Conservation (phyloP, 2,329 filamentous ascomycete species). For the Setomelanomma holmii region DNA sequence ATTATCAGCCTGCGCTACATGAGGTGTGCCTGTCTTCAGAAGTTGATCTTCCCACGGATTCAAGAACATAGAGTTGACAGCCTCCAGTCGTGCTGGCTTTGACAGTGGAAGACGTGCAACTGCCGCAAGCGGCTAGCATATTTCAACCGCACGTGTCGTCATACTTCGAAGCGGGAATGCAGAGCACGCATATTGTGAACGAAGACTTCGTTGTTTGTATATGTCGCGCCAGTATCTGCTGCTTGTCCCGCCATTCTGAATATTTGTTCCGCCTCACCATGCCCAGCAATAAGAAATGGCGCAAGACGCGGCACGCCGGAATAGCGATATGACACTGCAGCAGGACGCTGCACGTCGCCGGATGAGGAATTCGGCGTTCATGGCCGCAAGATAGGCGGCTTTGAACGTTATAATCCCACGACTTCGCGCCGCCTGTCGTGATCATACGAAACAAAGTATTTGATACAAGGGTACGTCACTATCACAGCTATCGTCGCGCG, state of each 20-base stretch:
- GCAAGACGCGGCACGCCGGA: slow-evolving; percentile 14
- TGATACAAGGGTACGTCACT: slow-evolving; percentile 19
- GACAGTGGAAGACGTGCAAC: no score
- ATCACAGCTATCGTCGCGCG: slow-evolving; percentile 16
- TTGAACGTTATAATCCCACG: slow-evolving; percentile 1
- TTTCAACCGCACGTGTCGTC: slow-evolving; percentile 5
- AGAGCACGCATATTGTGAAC: not conserved
- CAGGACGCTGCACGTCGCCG: slow-evolving; percentile 1
- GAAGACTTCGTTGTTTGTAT: no score
- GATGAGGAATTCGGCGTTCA: slow-evolving; percentile 8
- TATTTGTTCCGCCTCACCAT: no score
- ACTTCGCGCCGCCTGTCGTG: slow-evolving; percentile 1
- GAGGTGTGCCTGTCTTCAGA: no score
- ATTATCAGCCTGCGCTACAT: no score
- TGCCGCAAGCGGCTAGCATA: no score
- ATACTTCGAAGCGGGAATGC: slow-evolving; percentile 1
- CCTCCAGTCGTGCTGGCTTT: no score
- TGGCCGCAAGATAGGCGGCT: slow-evolving; percentile 11
- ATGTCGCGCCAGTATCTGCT: no score
- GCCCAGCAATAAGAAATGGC: not conserved
- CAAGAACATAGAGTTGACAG: no score
- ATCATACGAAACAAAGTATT: slow-evolving; percentile 2
- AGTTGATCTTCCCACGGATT: no score
- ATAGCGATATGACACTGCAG: slow-evolving; percentile 6
- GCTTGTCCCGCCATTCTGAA: no score